Evolutionary conservation across 495 filamentous ascomycete genomes (phyloP), one percentile per base, ranked within the genome.

Genomic region (Filosporella fistucella): DNA sequence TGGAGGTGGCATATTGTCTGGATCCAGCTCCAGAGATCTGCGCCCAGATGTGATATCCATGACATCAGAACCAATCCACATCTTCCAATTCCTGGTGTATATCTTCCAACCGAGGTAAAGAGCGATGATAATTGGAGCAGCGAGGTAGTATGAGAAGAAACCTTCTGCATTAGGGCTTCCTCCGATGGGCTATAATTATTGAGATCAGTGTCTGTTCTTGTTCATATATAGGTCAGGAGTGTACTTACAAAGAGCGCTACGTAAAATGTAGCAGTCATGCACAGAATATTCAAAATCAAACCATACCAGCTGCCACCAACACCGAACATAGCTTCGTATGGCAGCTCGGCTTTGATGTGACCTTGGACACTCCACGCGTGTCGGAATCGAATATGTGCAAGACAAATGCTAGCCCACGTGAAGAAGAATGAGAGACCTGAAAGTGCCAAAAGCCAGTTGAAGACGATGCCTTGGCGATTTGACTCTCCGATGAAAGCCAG

Each of bases 201-300:
- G n/a, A n/a, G n/a, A n/a, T n/a, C n/a, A n/a, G n/a, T n/a, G n/a
- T n/a, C n/a, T n/a, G n/a, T n/a, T n/a, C n/a, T n/a, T n/a, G n/a
- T n/a, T n/a, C n/a, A n/a, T n/a, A n/a, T n/a, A n/a, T n/a, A n/a
- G n/a, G n/a, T n/a, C n/a, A n/a, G n/a, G n/a, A n/a, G n/a, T n/a
- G n/a, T n/a, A n/a, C n/a, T n/a, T n/a, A n/a, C n/a, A 1, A 16
- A 12, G 26, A 90, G 82, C 20, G 86, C 89, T 25, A 84, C 85
- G 89, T 91, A 97, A 70, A 97, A 94, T 57, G 96, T 90, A 10
- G 88, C 91, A 42, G 91, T 62, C 18, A 97, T 75, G 17, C 96
- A 85, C 13, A 95, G 68, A 20, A 74, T 45, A 63, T 95, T 95
- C 60, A 94, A 79, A 29, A 66, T 50, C 48, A 96, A 74, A 5